Evolutionary conservation across 2,329 filamentous ascomycete genomes (phyloP).

Genomic region (Arthrobotrys entomopaga): DNA sequence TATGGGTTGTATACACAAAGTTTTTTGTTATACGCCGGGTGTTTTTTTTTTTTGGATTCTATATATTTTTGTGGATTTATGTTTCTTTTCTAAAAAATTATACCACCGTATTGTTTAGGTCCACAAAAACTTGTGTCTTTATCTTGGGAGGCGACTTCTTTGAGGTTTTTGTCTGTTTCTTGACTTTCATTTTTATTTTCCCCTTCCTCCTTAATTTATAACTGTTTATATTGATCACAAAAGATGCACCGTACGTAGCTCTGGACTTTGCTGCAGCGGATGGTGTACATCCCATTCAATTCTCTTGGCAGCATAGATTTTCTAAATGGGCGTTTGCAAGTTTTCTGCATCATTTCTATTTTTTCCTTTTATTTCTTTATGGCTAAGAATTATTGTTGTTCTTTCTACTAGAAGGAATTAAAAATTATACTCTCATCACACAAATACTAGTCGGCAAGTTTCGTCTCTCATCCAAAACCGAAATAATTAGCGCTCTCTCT

Average conservation of each 20-base stretch:
- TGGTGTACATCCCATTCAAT: slow-evolving; percentile 7
- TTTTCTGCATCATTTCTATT: slow-evolving; percentile 1
- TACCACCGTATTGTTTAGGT: slow-evolving; percentile 47
- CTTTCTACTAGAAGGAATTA: slow-evolving; percentile 16
- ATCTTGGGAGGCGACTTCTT: slow-evolving; percentile 37
- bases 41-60: slow-evolving; percentile 12
- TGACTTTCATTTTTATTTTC: slow-evolving; percentile 7
- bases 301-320: slow-evolving; percentile 41
- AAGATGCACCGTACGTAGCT: slow-evolving; percentile 21
- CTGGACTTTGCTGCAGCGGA: slow-evolving; percentile 31
- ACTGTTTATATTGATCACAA: slow-evolving; percentile 3
- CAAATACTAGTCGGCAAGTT: no score
- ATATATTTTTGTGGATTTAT: slow-evolving; percentile 15
- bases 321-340: slow-evolving; percentile 18
- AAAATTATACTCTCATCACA: slow-evolving; percentile 12
- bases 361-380: background rate
- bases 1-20: slow-evolving; percentile 53
- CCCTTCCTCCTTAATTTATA: slow-evolving; percentile 18
- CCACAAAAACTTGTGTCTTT: slow-evolving; percentile 18
- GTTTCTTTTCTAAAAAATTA: slow-evolving; percentile 35
- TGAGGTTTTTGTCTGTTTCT: slow-evolving; percentile 14
- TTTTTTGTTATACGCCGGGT: slow-evolving; percentile 50
- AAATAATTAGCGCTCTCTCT: no score
- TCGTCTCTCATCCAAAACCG: no score
- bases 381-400: background rate